These are phyloP conservation scores for Amaranthus cruentus DNA, from an alignment of 148 eudicot species.

Conservation along the genomic window DNA sequence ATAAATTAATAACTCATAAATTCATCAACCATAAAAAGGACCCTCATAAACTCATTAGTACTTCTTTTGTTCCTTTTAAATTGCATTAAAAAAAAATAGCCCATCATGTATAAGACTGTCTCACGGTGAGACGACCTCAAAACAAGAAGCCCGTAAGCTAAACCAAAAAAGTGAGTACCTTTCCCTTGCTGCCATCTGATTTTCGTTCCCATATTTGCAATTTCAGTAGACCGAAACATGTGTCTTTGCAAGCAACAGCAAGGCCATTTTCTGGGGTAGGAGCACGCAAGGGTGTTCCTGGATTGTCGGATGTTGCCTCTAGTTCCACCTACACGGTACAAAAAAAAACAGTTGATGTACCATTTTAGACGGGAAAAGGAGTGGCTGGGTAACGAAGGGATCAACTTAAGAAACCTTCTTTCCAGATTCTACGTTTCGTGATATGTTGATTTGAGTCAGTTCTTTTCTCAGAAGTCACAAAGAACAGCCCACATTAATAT, in stretches of 20 bases:
- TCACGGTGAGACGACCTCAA: no score
- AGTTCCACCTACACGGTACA: conserved; percentile 54
- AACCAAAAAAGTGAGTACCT: conserved; percentile 35
- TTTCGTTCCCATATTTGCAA: conserved; percentile 63
- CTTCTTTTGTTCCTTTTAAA: no score
- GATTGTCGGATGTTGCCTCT: conserved; percentile 60
- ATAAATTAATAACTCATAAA: no score
- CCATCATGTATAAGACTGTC: no score
- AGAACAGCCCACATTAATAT: not conserved
- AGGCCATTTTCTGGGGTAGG: conserved; percentile 76
- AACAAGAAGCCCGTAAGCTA: no score
- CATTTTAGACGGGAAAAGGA: not conserved
- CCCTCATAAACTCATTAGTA: no score
- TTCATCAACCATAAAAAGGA: no score
- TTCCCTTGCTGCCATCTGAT: conserved; percentile 66
- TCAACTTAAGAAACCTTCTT: not conserved
- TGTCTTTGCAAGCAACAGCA: conserved; percentile 84
- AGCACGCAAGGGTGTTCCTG: conserved; percentile 87
- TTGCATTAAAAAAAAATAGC: no score
- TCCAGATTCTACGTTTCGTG: not conserved
- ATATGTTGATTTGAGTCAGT: not conserved
- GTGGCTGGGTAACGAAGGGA: not conserved
- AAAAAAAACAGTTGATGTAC: not conserved
- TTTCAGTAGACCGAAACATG: conserved; percentile 57
- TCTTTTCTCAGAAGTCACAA: not conserved